Conservation (phyloP, 176 grass and related monocot genomes). For the Dactylis glomerata region DNA sequence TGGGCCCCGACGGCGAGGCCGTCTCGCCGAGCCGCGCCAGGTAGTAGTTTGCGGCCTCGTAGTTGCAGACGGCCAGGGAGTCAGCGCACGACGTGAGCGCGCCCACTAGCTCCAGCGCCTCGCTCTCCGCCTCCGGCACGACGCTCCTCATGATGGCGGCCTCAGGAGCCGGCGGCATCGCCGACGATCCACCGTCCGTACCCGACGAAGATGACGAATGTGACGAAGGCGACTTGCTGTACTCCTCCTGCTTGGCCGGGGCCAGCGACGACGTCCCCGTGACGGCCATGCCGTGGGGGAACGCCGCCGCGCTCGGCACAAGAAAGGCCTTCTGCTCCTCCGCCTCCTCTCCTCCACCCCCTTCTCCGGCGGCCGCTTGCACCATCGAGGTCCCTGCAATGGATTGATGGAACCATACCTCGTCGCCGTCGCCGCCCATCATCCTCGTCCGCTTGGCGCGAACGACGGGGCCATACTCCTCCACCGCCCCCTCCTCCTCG, state of each 20-base stretch:
- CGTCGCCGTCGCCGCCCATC: slow-evolving; percentile 43
- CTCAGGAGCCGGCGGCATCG: slow-evolving; percentile 1
- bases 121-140: background rate
- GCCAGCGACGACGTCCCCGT: slow-evolving; percentile 46
- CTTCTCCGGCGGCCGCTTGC: slow-evolving; percentile 20
- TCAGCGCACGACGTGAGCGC: slow-evolving; percentile 72
- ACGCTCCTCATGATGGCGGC: background rate
- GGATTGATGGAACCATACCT: slow-evolving; percentile 84
- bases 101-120: slow-evolving; percentile 44
- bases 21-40: slow-evolving; percentile 68
- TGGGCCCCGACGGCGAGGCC: slow-evolving; percentile 60
- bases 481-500: slow-evolving; percentile 38
- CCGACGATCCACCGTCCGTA: slow-evolving; percentile 42
- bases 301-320: slow-evolving; percentile 67
- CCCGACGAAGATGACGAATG: slow-evolving; percentile 72
- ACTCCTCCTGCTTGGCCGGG: slow-evolving; percentile 51
- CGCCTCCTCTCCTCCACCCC: slow-evolving; percentile 14
- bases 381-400: slow-evolving; percentile 41
- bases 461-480: slow-evolving; percentile 47
- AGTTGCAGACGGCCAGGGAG: slow-evolving; percentile 51
- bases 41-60: slow-evolving; percentile 71
- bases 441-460: slow-evolving; percentile 73
- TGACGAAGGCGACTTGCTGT: slow-evolving; percentile 81
- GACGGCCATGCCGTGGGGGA: slow-evolving; percentile 51
- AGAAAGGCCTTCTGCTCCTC: slow-evolving; percentile 78